A percentile compares a stretch with the other conserved stretches of the same genome.
phyloP scores from a whole-genome alignment of 2,329 filamentous ascomycete genomes.

The Claviceps paspali region DNA sequence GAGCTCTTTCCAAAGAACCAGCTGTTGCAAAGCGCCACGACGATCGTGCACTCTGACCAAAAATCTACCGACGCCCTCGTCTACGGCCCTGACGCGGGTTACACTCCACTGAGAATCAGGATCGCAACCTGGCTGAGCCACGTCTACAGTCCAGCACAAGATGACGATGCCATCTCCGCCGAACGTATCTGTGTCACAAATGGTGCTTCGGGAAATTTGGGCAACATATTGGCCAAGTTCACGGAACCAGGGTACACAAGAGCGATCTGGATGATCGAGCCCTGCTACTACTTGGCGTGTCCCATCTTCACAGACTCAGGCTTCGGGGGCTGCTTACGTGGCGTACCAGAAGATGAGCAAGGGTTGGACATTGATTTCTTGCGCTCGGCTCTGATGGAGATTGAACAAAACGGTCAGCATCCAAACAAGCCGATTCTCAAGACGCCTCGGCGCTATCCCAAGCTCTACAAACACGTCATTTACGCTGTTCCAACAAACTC shows the following conservation, averaged over 20 bases:
- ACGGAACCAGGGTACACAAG: constrained; percentile 64
- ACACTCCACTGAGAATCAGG: constrained; percentile 49
- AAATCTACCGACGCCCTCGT: constrained; percentile 28
- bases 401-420: constrained; percentile 14
- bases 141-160: constrained; percentile 7
- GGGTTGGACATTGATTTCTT: constrained; percentile 53
- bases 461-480: constrained; percentile 75
- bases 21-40: constrained; percentile 23
- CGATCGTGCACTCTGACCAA: constrained; percentile 40
- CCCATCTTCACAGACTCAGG: constrained; percentile 74
- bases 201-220: constrained; percentile 72
- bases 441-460: constrained; percentile 19
- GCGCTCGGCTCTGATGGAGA: constrained; percentile 14
- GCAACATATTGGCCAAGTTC: constrained; percentile 62
- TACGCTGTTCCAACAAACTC: constrained; percentile 81
- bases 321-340: constrained; percentile 50
- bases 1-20: constrained; percentile 35
- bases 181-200: constrained; percentile 66
- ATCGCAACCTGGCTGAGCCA: constrained; percentile 55
- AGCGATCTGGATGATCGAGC: constrained; percentile 66
- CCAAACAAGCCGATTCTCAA: constrained; percentile 6
- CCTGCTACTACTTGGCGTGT: constrained; percentile 73
- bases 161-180: constrained; percentile 5
- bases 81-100: constrained; percentile 69
- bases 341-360: constrained; percentile 61